Evolutionary conservation across 2,329 filamentous ascomycete species (phyloP).

Genomic region (Didymella keratinophila): DNA sequence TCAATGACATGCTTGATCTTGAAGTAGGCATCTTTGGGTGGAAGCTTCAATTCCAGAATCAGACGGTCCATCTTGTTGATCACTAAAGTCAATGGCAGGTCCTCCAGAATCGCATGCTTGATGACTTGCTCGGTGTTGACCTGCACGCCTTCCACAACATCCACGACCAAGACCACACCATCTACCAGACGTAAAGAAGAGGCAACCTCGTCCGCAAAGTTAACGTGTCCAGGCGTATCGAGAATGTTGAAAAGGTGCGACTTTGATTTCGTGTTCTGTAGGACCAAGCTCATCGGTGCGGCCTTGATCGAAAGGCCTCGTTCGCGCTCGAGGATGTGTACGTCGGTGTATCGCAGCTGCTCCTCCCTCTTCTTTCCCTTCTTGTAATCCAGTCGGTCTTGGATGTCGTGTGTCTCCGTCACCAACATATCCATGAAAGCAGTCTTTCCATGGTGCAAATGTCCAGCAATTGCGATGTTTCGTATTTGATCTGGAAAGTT

Average conservation of each 20-base stretch:
- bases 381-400: conserved; percentile 78
- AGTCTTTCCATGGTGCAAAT: conserved; percentile 97
- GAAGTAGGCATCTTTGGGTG: conserved; percentile 95
- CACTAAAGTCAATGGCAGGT: conserved; percentile 85
- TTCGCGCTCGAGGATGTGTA: conserved; percentile 87
- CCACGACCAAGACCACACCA: conserved; percentile 90
- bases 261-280: conserved; percentile 89
- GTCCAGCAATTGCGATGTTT: conserved; percentile 90
- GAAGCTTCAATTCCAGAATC: conserved; percentile 91
- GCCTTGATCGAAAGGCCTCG: conserved; percentile 91
- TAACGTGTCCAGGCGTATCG: conserved; percentile 96
- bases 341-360: conserved; percentile 93
- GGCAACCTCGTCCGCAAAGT: conserved; percentile 97
- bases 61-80: conserved; percentile 98
- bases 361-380: conserved; percentile 84
- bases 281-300: conserved; percentile 90
- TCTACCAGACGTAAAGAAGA: conserved; percentile 86
- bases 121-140: conserved; percentile 97
- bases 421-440: conserved; percentile 99
- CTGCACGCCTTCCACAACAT: conserved; percentile 99
- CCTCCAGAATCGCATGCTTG: conserved; percentile 90
- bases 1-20: conserved; percentile 99
- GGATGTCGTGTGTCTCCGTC: conserved; percentile 89
- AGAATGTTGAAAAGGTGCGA: conserved; percentile 94
- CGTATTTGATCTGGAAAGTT: conserved; percentile 94